Percentiles rank a stretch among this genome's conserved stretches.
Evolutionary conservation across 805 yeast species (phyloP).

Genomic region (Cyberlindnera maritima): DNA sequence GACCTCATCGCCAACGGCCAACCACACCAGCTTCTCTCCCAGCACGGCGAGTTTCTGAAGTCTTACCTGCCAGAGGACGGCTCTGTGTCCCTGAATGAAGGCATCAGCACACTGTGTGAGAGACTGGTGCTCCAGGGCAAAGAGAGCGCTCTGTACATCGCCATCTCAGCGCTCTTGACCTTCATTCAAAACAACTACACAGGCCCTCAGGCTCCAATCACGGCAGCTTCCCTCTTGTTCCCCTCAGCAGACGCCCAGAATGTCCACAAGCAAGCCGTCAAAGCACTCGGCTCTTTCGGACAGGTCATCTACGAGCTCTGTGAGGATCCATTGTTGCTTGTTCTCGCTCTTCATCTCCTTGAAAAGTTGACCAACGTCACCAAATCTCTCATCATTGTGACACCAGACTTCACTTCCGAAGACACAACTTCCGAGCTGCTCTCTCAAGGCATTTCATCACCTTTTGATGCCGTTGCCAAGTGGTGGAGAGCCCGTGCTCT

Average conservation of each 20-base stretch:
- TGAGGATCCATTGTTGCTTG: constrained; percentile 46
- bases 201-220: constrained; percentile 63
- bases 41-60: neutral
- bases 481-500: constrained; percentile 81
- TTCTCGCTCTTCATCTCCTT: constrained; percentile 42
- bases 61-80: constrained; percentile 5
- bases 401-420: constrained; percentile 22
- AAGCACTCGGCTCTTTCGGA: constrained; percentile 55
- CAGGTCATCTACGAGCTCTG: constrained; percentile 66
- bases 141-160: constrained; percentile 17
- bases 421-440: constrained; percentile 28
- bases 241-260: constrained; percentile 4
- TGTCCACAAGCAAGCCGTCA: constrained; percentile 30
- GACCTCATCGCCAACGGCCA: constrained; percentile 6
- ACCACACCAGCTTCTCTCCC: constrained; percentile 10
- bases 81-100: constrained; percentile 10
- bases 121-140: constrained; percentile 6
- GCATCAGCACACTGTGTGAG: constrained; percentile 2
- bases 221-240: constrained; percentile 32
- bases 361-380: constrained; percentile 35
- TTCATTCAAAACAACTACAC: constrained; percentile 79
- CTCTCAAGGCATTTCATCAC: constrained; percentile 8
- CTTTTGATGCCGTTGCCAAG: constrained; percentile 41
- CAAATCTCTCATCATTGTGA: constrained; percentile 30
- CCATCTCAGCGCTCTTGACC: constrained; percentile 60